Evolutionary conservation across 306 rosid species (phyloP).

Genomic region (Vigna angularis): DNA sequence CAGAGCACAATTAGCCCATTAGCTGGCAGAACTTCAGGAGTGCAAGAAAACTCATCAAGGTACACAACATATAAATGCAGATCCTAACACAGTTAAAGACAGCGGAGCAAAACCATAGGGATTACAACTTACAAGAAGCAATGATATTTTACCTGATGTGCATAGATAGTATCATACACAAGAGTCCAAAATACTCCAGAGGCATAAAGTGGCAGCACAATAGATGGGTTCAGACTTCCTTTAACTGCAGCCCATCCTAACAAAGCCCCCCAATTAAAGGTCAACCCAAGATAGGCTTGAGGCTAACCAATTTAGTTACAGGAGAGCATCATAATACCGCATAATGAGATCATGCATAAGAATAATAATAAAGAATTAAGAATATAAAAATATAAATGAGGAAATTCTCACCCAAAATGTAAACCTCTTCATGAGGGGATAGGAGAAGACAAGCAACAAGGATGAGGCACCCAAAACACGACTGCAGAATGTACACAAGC

Average conservation of each 20-base stretch:
- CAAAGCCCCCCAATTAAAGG: slow-evolving; percentile 96
- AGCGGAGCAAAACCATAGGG: slow-evolving; percentile 23
- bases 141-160: slow-evolving; percentile 80
- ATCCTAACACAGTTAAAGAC: slow-evolving; percentile 20
- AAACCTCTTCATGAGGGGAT: slow-evolving; percentile 96
- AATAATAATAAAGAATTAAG: neutral
- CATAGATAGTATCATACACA: slow-evolving; percentile 91
- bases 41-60: slow-evolving; percentile 24
- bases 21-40: slow-evolving; percentile 24
- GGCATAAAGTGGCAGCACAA: slow-evolving; percentile 81
- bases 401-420: slow-evolving; percentile 80
- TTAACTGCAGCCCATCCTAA: slow-evolving; percentile 93
- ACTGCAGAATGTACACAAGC: slow-evolving; percentile 54
- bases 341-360: slow-evolving; percentile 37
- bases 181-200: slow-evolving; percentile 96
- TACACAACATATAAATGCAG: neutral
- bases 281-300: slow-evolving; percentile 91
- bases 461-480: slow-evolving; percentile 88
- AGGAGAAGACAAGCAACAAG: slow-evolving; percentile 87
- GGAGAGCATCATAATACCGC: slow-evolving; percentile 34
- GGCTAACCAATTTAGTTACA: slow-evolving; percentile 64
- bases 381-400: slow-evolving; percentile 25
- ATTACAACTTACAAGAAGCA: slow-evolving; percentile 9
- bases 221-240: slow-evolving; percentile 79
- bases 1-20: neutral